Evolutionary conservation across 768 basidiomycete genomes (phyloP).

Genomic region (Baorangia bicolor): DNA sequence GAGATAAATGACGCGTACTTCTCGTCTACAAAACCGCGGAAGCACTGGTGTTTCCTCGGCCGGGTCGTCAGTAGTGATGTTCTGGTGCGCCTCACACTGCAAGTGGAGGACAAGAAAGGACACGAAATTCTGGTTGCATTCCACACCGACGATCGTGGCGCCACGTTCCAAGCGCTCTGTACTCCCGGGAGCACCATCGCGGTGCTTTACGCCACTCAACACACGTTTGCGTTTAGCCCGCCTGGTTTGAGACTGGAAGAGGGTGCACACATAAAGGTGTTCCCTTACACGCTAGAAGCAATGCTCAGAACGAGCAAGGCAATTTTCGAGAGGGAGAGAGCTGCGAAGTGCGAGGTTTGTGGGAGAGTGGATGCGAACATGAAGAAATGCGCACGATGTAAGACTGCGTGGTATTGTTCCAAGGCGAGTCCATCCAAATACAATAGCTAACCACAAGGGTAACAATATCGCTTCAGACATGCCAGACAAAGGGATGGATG

Average conservation of each 20-base stretch:
- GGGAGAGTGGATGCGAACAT: conserved; percentile 12
- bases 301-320: conserved; percentile 27
- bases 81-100: conserved; percentile 28
- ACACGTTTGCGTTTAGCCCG: conserved; percentile 30
- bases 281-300: conserved; percentile 25
- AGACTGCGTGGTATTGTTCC: conserved; percentile 31
- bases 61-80: conserved; percentile 23
- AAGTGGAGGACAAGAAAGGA: conserved; percentile 31
- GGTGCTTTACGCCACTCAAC: conserved; percentile 32
- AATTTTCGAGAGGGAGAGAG: conserved; percentile 20
- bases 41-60: conserved; percentile 33
- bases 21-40: conserved; percentile 26
- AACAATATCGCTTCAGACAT: conserved; percentile 14
- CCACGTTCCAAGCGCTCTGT: conserved; percentile 20
- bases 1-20: conserved; percentile 17
- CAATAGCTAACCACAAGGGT: not conserved
- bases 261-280: conserved; percentile 22
- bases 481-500: conserved; percentile 24
- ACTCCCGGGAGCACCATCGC: conserved; percentile 31
- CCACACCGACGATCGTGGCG: conserved; percentile 33
- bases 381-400: conserved; percentile 30
- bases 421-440: conserved; percentile 17
- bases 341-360: conserved; percentile 25
- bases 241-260: conserved; percentile 30
- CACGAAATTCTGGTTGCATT: conserved; percentile 27